A percentile compares a stretch with the other conserved stretches of the same genome.
phyloP scores from a whole-genome alignment of 2,329 filamentous ascomycete genomes.

The Trichoderma lentiforme region DNA sequence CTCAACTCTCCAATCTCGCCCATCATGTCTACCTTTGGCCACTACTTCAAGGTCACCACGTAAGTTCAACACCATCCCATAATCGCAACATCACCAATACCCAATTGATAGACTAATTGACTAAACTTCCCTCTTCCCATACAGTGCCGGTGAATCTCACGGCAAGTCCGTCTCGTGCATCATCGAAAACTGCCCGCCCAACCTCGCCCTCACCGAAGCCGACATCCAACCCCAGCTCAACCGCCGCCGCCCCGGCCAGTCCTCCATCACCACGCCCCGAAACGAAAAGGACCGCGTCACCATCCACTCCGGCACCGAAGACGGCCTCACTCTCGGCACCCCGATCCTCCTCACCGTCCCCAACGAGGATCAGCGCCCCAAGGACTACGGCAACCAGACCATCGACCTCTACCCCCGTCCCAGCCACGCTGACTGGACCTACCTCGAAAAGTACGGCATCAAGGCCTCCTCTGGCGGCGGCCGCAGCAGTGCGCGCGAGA shows the following conservation, averaged over 20 bases:
- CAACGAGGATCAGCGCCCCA: conserved; percentile 90
- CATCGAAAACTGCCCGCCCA: conserved; percentile 86
- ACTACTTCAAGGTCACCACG: conserved; percentile 79
- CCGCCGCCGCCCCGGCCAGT: conserved; percentile 36
- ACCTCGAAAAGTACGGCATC: conserved; percentile 94
- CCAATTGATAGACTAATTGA: not conserved
- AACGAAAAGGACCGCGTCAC: not conserved
- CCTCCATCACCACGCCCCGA: not conserved
- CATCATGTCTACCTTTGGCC: conserved; percentile 82
- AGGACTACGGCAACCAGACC: conserved; percentile 85
- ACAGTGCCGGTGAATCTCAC: conserved; percentile 64
- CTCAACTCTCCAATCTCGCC: not conserved
- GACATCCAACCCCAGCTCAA: not conserved
- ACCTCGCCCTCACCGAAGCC: conserved; percentile 47
- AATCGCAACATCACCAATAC: not conserved
- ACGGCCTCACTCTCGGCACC: conserved; percentile 74
- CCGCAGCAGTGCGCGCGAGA: conserved; percentile 88
- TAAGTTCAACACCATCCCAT: conserved; percentile 40
- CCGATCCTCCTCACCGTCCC: conserved; percentile 83
- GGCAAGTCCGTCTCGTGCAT: conserved; percentile 93
- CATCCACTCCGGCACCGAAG: conserved; percentile 58
- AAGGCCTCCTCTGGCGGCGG: conserved; percentile 90
- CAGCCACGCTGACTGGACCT: conserved; percentile 94
- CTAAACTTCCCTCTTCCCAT: too few species aligned
- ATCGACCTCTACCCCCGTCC: conserved; percentile 91